A percentile compares a stretch with the other conserved stretches of the same genome.
Conservation (phyloP, 345 rosid genomes). For the Hibiscus tridactylites region DNA sequence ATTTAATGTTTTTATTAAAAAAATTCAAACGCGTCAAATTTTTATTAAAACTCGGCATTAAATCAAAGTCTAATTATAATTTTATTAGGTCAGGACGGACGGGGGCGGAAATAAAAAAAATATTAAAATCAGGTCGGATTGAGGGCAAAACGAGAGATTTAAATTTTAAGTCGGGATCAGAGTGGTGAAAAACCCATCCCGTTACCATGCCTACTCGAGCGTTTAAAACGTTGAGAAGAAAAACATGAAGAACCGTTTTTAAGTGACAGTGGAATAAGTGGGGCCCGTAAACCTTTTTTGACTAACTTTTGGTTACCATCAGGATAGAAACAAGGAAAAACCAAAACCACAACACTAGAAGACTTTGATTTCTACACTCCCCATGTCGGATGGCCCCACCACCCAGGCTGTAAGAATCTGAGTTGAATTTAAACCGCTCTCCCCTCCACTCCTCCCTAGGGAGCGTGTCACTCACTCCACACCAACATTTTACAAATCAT, state of each 20-base stretch:
- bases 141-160: no score
- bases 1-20: no score
- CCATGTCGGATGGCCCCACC: conserved; percentile 48
- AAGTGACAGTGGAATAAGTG: conserved; percentile 13
- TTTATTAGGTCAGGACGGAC: no score
- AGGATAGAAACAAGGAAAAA: not conserved
- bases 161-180: no score
- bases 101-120: no score
- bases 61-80: no score
- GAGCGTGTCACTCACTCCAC: conserved; percentile 17
- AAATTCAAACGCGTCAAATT: no score
- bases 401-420: conserved; percentile 58
- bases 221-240: conserved; percentile 20
- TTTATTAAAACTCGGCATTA: no score
- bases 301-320: conserved; percentile 21
- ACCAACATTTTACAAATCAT: not conserved
- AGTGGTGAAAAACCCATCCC: no score
- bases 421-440: conserved; percentile 20
- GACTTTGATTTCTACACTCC: conserved; percentile 22
- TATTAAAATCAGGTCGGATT: no score
- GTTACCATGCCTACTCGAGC: conserved; percentile 24
- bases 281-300: conserved; percentile 23
- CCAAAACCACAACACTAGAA: not conserved
- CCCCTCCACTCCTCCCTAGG: not conserved
- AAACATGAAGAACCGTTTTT: conserved; percentile 16